Base-by-base conservation (phyloP, 306 rosid species). In the Quercus ilex region DNA sequence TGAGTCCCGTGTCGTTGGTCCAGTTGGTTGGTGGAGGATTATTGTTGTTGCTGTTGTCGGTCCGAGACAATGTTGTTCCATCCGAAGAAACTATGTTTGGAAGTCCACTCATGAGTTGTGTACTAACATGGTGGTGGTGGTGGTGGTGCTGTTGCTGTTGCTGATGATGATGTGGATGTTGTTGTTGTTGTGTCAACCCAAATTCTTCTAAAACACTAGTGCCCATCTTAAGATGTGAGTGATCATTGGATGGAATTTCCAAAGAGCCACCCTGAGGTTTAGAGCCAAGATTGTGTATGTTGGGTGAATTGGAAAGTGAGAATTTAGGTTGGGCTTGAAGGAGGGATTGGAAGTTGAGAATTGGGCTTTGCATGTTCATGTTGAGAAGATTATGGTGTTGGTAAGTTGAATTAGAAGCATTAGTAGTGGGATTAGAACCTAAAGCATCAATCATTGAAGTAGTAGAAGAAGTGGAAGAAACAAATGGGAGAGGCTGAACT, bases 271-370 rank as follows among this genome's bases (percentile, higher is more conserved):
- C 75, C 74, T 77, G 80, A 55, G 87, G 19, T 79, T 86, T 77
- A 17, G 84, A 71, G 28, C 43, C 80, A 5, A 41, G 73, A 35
- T 23, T 49, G 68, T 41, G 46, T 41, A 49, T 49, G 15, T 13
- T 49, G 53, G 74, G 21, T 17, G 79, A 73, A 73, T 58, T 56
- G 26, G 87, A 82, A 3, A 51, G 74, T 30, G 85, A 58, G 76
- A 83, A 85, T 74, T 77, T 88, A 0, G 87, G 79, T 0, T 79
- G 77, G 67, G 86, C 13, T 62, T 86, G 91, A 14, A 85, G 85
- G 56, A 88, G 77, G 5, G 90, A 85, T 60, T 88, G 91, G 53
- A 92, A 85, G 81, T 85, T 89, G 65, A 92, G 77, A 77, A 89
- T 75, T 30, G 89, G 85, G 85, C 81, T 83, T 17, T 88, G 91